phyloP scores from a whole-genome alignment of 208 protist species.

The Wallacemonas sp. region DNA sequence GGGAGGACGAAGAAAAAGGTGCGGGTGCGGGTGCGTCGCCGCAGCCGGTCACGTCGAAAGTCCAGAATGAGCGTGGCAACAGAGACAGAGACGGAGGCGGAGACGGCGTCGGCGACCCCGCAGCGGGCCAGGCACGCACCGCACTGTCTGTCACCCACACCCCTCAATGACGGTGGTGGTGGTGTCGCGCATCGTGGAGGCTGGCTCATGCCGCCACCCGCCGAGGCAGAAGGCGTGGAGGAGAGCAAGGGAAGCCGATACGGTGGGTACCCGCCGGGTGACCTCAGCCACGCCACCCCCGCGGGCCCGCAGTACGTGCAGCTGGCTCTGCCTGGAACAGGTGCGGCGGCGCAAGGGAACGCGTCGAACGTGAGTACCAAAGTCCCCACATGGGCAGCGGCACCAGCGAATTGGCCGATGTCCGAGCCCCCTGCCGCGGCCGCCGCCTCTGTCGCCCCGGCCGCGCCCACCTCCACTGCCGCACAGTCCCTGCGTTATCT shows the following conservation, averaged over 20 bases:
- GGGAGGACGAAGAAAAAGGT: not conserved
- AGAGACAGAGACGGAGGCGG: slow-evolving; percentile 16
- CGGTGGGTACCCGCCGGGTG: not conserved
- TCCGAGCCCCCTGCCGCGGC: not conserved
- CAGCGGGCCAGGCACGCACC: not conserved
- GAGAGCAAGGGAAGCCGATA: not conserved
- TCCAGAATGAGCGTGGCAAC: slow-evolving; percentile 19
- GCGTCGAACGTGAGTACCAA: not conserved
- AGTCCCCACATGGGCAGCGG: slow-evolving; percentile 6
- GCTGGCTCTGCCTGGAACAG: not conserved
- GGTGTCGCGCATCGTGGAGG: not conserved
- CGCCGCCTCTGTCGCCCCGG: slow-evolving; percentile 22
- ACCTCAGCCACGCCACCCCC: not conserved
- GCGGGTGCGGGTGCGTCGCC: not conserved
- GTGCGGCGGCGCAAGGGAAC: not conserved
- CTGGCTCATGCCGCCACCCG: slow-evolving; percentile 11
- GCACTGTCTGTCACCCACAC: slow-evolving; percentile 7
- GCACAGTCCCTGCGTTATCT: slow-evolving; percentile 25
- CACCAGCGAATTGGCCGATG: slow-evolving; percentile 11
- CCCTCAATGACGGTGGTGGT: not conserved
- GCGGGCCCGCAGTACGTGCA: slow-evolving; percentile 6
- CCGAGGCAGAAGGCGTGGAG: not conserved
- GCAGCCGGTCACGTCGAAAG: not conserved
- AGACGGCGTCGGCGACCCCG: not conserved
- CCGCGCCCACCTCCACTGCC: slow-evolving; percentile 14